phyloP scores from a whole-genome alignment of 306 rosid species.

The Phaseolus lunatus region DNA sequence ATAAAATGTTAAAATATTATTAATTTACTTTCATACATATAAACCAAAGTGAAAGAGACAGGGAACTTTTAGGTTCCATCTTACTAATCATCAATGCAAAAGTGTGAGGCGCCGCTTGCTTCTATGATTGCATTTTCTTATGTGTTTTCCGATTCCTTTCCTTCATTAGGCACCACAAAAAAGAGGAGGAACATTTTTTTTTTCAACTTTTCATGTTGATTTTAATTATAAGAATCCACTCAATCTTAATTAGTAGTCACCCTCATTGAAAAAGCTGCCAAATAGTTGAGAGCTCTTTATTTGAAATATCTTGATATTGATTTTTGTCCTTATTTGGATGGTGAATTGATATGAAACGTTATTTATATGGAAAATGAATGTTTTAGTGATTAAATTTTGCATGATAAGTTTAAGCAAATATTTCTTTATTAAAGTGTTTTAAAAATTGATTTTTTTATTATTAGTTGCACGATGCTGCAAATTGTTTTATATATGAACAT shows the following conservation, averaged over 20 bases:
- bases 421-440: no score
- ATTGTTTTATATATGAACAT: no score
- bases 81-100: constrained; percentile 13
- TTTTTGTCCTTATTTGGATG: neutral
- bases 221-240: constrained; percentile 19
- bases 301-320: constrained; percentile 2
- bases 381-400: neutral
- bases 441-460: no score
- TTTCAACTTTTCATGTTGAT: neutral
- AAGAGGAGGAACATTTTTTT: neutral
- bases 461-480: no score
- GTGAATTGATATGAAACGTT: neutral
- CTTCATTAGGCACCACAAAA: neutral
- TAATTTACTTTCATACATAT: neutral
- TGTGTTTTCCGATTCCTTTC: neutral
- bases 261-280: constrained; percentile 16
- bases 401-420: no score
- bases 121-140: constrained; percentile 10
- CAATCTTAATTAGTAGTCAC: neutral
- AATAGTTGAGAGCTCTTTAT: neutral
- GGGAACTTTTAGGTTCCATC: constrained; percentile 16
- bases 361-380: neutral
- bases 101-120: constrained; percentile 43
- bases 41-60: constrained; percentile 31
- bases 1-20: no score